A percentile compares a stretch with the other conserved stretches of the same genome.
phyloP scores from a whole-genome alignment of 257 asterid species.

The Solanum boliviense region DNA sequence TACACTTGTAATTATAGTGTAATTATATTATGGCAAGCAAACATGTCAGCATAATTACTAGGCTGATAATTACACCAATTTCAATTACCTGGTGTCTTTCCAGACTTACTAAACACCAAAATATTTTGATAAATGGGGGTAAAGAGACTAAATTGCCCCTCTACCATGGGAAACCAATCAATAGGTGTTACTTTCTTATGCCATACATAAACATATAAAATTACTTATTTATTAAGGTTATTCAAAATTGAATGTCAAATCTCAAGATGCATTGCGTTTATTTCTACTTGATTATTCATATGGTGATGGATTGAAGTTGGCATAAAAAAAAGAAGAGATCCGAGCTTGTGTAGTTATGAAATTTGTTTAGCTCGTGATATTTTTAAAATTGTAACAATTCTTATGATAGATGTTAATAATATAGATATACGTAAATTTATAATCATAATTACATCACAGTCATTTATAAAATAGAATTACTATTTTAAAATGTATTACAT shows the following conservation, averaged over 20 bases:
- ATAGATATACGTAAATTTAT: no score
- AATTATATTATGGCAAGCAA: no score
- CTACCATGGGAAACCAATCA: neutral
- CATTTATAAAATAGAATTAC: no score
- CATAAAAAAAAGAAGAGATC: neutral
- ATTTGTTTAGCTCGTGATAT: neutral
- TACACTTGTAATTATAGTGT: no score
- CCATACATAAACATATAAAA: no score
- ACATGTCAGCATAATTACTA: no score
- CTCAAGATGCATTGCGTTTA: slow-evolving; percentile 20
- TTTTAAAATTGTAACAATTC: neutral
- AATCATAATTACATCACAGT: no score
- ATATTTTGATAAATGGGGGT: neutral
- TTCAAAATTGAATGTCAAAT: neutral
- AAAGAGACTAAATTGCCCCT: neutral
- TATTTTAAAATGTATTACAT: neutral
- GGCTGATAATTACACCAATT: no score
- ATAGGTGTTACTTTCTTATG: neutral
- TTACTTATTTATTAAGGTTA: neutral
- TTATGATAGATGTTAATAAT: no score
- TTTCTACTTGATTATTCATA: neutral
- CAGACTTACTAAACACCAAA: neutral
- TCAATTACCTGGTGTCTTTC: no score
- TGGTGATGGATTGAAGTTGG: neutral
- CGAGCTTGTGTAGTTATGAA: neutral